phyloP scores from a whole-genome alignment of 768 basidiomycete species.

The Amylocystis lapponica region DNA sequence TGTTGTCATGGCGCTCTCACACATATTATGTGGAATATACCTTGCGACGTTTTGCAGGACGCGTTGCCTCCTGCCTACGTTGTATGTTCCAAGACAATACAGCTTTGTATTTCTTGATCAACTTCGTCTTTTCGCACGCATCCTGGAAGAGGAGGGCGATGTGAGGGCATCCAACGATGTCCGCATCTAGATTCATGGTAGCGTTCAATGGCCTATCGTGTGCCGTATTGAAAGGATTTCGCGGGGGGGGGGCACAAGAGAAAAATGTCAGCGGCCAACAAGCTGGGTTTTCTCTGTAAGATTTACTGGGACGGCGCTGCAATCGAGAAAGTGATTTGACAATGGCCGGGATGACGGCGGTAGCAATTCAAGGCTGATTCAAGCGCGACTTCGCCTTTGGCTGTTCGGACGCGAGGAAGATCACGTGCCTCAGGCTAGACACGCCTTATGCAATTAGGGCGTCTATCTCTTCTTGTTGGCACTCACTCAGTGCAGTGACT shows the following conservation, averaged over 20 bases:
- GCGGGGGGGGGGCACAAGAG: not conserved
- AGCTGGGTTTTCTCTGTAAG: not conserved
- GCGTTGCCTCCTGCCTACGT: constrained; percentile 38
- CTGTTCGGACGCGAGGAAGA: no score
- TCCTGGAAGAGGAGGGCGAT: constrained; percentile 33
- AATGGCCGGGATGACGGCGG: no score
- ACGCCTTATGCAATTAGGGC: no score
- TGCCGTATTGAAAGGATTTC: not conserved
- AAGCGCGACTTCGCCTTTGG: no score
- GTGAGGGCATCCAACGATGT: constrained; percentile 31
- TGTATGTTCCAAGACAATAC: constrained; percentile 51
- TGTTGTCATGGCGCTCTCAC: not conserved
- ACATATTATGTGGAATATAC: constrained; percentile 29
- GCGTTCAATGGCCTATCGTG: not conserved
- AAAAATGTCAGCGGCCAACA: not conserved
- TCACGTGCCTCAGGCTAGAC: no score
- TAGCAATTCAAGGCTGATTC: no score
- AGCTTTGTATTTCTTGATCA: constrained; percentile 47
- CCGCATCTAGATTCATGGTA: constrained; percentile 3
- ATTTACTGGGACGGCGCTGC: not conserved
- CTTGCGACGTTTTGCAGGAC: constrained; percentile 59
- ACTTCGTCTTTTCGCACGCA: constrained; percentile 16
- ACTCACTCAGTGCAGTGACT: no score
- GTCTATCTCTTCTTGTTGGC: no score
- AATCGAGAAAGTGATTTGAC: not conserved